Conservation (phyloP, 2,329 filamentous ascomycete species). For the Scedosporium aurantiacum region DNA sequence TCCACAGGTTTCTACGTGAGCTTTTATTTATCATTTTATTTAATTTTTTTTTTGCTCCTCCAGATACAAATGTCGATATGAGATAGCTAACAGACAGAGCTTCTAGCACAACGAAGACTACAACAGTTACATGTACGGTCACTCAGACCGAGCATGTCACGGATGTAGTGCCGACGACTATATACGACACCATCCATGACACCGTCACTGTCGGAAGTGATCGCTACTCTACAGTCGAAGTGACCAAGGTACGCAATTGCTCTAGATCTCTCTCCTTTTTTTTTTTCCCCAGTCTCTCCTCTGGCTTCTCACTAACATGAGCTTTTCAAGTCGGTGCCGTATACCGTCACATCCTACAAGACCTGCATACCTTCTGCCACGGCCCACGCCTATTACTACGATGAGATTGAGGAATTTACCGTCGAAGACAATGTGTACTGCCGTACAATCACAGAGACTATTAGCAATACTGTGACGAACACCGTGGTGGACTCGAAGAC, state of each 20-base stretch:
- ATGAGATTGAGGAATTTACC: not conserved
- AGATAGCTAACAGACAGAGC: not conserved
- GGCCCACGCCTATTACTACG: slow-evolving; percentile 7
- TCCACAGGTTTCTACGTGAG: not conserved
- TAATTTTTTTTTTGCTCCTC: not conserved
- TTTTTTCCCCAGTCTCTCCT: not conserved
- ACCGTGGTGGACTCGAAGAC: slow-evolving; percentile 12
- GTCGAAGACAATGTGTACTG: not conserved
- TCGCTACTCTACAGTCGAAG: not conserved
- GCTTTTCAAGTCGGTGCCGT: not conserved
- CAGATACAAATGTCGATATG: no score
- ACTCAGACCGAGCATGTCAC: not conserved
- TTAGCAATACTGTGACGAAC: slow-evolving; percentile 8
- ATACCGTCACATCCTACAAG: not conserved
- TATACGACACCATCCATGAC: slow-evolving; percentile 10
- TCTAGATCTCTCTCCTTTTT: not conserved
- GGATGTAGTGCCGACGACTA: slow-evolving; percentile 4
- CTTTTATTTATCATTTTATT: not conserved
- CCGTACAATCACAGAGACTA: slow-evolving; percentile 11
- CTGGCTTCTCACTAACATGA: not conserved
- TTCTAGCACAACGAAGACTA: not conserved
- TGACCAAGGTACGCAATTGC: not conserved
- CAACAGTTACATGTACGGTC: not conserved
- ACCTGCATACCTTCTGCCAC: not conserved
- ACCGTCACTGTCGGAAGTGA: slow-evolving; percentile 10